phyloP scores from a whole-genome alignment of 257 asterid species.

The Solanum ahanhuiri region DNA sequence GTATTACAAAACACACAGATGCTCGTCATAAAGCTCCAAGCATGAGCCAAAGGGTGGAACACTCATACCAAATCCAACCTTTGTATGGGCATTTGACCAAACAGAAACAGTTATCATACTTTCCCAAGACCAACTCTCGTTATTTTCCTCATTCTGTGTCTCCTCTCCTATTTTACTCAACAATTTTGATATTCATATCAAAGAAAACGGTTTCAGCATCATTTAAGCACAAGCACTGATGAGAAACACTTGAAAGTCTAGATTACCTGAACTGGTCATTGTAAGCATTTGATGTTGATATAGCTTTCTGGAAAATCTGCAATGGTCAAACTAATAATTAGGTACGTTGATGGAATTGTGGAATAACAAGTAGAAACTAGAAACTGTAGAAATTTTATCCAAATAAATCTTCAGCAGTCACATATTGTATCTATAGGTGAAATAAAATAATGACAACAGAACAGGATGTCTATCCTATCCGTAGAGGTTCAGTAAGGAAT shows the following conservation, averaged over 20 bases:
- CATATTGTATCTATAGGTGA: neutral
- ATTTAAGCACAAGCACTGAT: neutral
- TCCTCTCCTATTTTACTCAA: neutral
- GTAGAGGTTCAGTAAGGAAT: neutral
- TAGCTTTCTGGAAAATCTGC: constrained; percentile 99
- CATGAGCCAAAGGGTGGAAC: neutral
- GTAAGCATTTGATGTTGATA: constrained; percentile 94
- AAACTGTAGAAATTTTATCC: neutral
- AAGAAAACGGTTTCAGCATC: neutral
- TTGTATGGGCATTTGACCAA: neutral
- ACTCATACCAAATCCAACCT: neutral
- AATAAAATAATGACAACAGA: neutral
- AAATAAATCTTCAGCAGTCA: neutral
- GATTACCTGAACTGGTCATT: constrained; percentile 92
- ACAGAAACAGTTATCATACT: neutral
- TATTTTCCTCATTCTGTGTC: neutral
- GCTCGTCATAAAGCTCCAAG: neutral
- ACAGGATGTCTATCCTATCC: neutral
- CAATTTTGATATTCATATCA: neutral
- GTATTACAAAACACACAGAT: neutral
- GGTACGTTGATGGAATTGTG: neutral
- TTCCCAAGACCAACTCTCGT: neutral
- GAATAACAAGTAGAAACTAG: neutral
- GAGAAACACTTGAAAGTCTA: neutral
- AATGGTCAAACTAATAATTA: neutral